Evolutionary conservation across 1,139 yeast species (phyloP), one percentile per base, ranked within the genome.

Genomic region (Suhomyces bokatorum): DNA sequence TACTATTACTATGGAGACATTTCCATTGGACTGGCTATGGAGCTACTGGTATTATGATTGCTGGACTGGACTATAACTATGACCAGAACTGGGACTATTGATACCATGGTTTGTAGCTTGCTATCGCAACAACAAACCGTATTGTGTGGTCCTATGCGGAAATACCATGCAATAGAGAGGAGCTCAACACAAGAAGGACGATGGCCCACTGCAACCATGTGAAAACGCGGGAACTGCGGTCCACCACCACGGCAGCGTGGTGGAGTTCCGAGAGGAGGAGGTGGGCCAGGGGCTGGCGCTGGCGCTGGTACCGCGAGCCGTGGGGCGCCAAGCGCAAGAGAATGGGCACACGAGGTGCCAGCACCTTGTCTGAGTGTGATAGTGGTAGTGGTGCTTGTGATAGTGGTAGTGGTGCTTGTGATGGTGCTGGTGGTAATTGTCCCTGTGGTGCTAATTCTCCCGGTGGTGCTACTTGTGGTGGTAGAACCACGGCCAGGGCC

Each of bases 151-250:
- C 20, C 16, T 20, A 28, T 29, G 28, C 27, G 33, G 39, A 28
- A 36, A 36, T 27, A n/a, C 31, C 31, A 12, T 29, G 36, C 10
- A 34, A 27, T 24, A 34, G 13, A 13, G 17, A 7, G 20, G 28
- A 14, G 36, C 30, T 34, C 8, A 35, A 16, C 26, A n/a, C 31
- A n/a, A 35, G 30, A 14, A 37, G 26, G 26, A n/a, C n/a, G n/a
- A 37, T 24, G 7, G 27, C 13, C 35, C 22, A 27, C 35, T 37
- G 40, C 35, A 37, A 31, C 35, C 40, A 37, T 37, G 29, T 37
- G 35, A 31, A 37, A 37, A 30, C 20, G 3, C 34, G 29, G 22
- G 17, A 22, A 11, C 22, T 30, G 13, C 22, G 12, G 28, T 37
- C 40, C 20, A 37, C 35, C 30, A 30, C 22, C 11, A 6, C 2